Conservation (phyloP, 2,329 filamentous ascomycete genomes). For the Pestalotiopsis sp. region DNA sequence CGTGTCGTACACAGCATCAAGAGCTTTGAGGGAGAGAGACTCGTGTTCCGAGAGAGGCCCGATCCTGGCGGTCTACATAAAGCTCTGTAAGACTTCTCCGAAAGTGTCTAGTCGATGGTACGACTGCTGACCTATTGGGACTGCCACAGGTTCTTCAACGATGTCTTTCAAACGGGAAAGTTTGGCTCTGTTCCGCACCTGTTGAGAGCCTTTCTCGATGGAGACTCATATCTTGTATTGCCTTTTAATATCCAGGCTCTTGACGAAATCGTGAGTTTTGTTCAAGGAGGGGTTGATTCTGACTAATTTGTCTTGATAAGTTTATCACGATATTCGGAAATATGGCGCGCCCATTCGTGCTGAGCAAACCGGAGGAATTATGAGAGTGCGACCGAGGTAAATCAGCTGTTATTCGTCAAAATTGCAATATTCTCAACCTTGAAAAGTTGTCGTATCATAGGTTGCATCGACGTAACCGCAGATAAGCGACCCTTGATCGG, state of each 20-base stretch:
- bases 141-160: neutral
- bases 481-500: no score
- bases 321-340: neutral
- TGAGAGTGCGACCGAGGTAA: neutral
- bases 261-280: conserved; percentile 8
- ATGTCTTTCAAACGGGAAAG: neutral
- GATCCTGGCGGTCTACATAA: conserved; percentile 7
- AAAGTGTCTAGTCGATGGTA: neutral
- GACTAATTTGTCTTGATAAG: neutral
- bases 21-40: conserved; percentile 9
- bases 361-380: neutral
- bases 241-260: neutral
- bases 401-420: no score
- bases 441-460: no score
- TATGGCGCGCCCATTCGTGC: neutral
- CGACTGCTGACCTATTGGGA: neutral
- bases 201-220: conserved; percentile 8
- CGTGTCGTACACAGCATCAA: conserved; percentile 6
- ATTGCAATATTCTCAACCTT: no score
- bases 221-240: conserved; percentile 8
- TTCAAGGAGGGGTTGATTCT: neutral
- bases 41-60: neutral
- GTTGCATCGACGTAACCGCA: no score
- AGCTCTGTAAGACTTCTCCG: neutral
- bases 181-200: neutral